phyloP scores from a whole-genome alignment of 108 stramenopile species.

The Pseudonitzschia delicatissima region DNA sequence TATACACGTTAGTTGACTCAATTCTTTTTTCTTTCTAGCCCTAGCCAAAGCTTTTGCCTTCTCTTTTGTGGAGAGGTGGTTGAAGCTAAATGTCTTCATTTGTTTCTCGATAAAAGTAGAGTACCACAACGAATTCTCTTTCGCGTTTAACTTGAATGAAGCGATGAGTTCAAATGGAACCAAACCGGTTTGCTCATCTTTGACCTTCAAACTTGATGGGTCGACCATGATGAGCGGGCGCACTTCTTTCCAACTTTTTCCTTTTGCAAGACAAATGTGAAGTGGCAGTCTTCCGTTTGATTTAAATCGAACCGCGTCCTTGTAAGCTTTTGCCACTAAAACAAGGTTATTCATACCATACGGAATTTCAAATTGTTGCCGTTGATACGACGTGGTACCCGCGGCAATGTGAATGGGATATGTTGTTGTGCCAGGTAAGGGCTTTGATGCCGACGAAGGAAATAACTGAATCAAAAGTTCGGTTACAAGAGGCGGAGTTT shows the following conservation, averaged over 20 bases:
- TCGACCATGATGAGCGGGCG: slow-evolving; percentile 14
- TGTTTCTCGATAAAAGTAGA: slow-evolving; percentile 17
- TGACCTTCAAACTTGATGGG: slow-evolving; percentile 9
- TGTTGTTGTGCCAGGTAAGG: slow-evolving; percentile 24
- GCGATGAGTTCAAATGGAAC: slow-evolving; percentile 28
- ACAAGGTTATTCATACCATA: slow-evolving; percentile 19
- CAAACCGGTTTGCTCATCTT: slow-evolving; percentile 22
- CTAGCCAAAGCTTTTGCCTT: neutral
- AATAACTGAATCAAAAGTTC: slow-evolving; percentile 23
- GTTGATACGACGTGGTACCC: slow-evolving; percentile 22
- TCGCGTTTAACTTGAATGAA: slow-evolving; percentile 13
- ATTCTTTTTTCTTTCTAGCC: slow-evolving; percentile 2
- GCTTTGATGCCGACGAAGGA: slow-evolving; percentile 17
- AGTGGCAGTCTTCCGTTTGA: slow-evolving; percentile 32
- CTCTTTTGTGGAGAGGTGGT: slow-evolving; percentile 18
- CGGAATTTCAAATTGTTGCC: slow-evolving; percentile 28
- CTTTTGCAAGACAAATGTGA: slow-evolving; percentile 23
- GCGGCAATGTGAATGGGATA: slow-evolving; percentile 36
- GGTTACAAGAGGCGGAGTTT: slow-evolving; percentile 27
- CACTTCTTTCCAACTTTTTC: slow-evolving; percentile 33
- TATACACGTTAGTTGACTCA: slow-evolving; percentile 11
- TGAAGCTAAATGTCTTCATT: slow-evolving; percentile 13
- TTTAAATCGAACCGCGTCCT: slow-evolving; percentile 11
- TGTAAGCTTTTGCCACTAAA: slow-evolving; percentile 42
- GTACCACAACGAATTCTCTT: slow-evolving; percentile 11